Base-by-base conservation (phyloP, 164 flowering plant species). In the Santalum album region DNA sequence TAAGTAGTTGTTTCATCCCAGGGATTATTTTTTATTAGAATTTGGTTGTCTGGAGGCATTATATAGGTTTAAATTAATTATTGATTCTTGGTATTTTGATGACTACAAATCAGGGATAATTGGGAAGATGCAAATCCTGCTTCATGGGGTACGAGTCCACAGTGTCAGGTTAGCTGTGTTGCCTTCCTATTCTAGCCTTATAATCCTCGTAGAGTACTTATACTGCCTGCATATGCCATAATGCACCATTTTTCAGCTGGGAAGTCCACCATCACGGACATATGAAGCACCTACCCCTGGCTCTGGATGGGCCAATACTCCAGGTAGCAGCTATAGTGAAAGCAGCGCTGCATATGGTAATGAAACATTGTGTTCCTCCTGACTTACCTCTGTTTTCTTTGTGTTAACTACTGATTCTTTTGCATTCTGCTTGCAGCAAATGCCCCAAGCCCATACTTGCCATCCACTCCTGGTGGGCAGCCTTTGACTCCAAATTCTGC, bases 241-340 rank as follows among this genome's bases (percentile, higher is more conserved):
- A n/a, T n/a, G 21, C 14, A 4, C 9, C 17, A 25, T 51, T 62
- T 48, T 35, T 55, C 87, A 94, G 97, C 97, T 95, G 7, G 90
- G 88, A 69, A 94, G 96, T 69, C 95, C 99, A 60, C 88, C 83
- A 56, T 78, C 89, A 49, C 75, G 92, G 54, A 60, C 89, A 38
- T 90, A 83, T 69, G 97, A 94, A 72, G 99, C 96, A 22, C 97
- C 99, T 7, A 90, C 99, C 47, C 99, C 99, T 65, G 96, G 99
- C 58, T 78, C 99, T 53, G 96, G 97, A 46, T 92, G 98, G 98
- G 77, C 96, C 10, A 76, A 56, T 53, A 85, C 96, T 63, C 95
- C 96, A 42, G 76, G 88, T 51, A 87, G 86, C 53, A 84, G 67
- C 69, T 94, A 81, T 48, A 78, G 80, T 69, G 99, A 94, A 35